Base-by-base conservation (phyloP, 2,329 filamentous ascomycete species). In the Hypoxylon sp. region DNA sequence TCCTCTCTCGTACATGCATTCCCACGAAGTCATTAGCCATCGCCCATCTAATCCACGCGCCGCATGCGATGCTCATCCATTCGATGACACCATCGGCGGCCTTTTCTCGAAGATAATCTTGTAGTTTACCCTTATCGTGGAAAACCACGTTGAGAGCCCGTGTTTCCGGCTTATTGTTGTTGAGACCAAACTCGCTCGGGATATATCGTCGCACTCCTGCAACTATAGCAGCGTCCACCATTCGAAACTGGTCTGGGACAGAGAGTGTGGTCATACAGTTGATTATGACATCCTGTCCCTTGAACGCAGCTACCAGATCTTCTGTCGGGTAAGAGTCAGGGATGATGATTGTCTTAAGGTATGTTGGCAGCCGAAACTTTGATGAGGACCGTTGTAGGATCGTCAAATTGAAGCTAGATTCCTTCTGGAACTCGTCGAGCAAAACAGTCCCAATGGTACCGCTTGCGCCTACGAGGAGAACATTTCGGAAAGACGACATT, bases 151-250 rank as follows among this genome's bases (percentile, higher is more conserved):
- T 75, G 35, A 77, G 74, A 5, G 68, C 72, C 53, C 76, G 74
- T 0, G 75, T 70, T 11, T 77, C 74, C 7, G 73, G 56, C 6
- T 66, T 72, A 68, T 68, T 56, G 30, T 80, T 80, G 79, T 82
- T 77, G 5, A 79, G 79, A 5, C 77, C 77, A 57, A 84, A 89
- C 72, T 90, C 87, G 40, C 83, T 84, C 5, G 87, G 86, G 17
- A 89, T 78, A 77, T 87, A 87, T 17, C 86, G 82, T 70, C 84
- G 81, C 8, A 89, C 86, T 14, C 87, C 85, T 1, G 86, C 87
- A 10, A 81, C 80, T 40, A 87, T 82, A 44, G 86, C 83, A 0
- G 87, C 88, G 63, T 89, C 85, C 58, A 89, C 83, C 71, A 89
- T 79, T 50, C 81, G 81, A 49, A 79, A 79, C 70, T 90, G 86